phyloP scores from a whole-genome alignment of 2,329 filamentous ascomycete genomes.

The Colletotrichum kahawae region DNA sequence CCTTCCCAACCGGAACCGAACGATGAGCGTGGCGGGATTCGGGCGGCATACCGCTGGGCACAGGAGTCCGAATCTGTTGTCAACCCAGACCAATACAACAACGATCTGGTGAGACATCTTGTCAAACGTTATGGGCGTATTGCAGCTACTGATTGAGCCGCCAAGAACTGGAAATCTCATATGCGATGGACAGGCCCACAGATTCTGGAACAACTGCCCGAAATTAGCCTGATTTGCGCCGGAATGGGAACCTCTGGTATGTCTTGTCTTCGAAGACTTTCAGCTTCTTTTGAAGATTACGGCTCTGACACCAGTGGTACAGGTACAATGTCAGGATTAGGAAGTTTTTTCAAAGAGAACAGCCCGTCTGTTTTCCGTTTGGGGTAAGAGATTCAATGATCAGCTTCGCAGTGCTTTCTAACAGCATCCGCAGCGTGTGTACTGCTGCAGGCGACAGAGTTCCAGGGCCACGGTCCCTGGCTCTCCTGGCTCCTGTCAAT shows the following conservation, averaged over 20 bases:
- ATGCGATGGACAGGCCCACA: constrained; percentile 65
- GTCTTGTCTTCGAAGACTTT: neutral
- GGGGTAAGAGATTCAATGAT: neutral
- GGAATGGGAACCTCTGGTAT: constrained; percentile 62
- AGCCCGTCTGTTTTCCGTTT: constrained; percentile 52
- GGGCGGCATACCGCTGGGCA: constrained; percentile 47
- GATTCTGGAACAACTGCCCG: constrained; percentile 60
- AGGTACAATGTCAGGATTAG: constrained; percentile 52
- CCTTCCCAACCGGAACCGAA: constrained; percentile 61
- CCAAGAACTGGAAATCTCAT: constrained; percentile 59
- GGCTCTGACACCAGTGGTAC: neutral
- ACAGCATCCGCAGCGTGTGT: constrained; percentile 50
- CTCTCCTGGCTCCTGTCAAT: constrained; percentile 52
- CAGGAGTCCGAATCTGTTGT: constrained; percentile 45
- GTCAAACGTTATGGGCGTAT: neutral
- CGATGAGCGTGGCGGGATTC: constrained; percentile 59
- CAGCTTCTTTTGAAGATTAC: neutral
- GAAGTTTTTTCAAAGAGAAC: constrained; percentile 52
- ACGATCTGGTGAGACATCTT: constrained; percentile 39
- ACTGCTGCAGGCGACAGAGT: constrained; percentile 62
- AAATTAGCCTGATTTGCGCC: constrained; percentile 61
- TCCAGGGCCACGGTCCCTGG: constrained; percentile 60
- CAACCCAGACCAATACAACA: constrained; percentile 64
- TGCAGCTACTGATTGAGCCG: neutral
- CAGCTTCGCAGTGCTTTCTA: neutral